Evolutionary conservation across 2,329 filamentous ascomycete species (phyloP).

Genomic region (Xylaria sp.): DNA sequence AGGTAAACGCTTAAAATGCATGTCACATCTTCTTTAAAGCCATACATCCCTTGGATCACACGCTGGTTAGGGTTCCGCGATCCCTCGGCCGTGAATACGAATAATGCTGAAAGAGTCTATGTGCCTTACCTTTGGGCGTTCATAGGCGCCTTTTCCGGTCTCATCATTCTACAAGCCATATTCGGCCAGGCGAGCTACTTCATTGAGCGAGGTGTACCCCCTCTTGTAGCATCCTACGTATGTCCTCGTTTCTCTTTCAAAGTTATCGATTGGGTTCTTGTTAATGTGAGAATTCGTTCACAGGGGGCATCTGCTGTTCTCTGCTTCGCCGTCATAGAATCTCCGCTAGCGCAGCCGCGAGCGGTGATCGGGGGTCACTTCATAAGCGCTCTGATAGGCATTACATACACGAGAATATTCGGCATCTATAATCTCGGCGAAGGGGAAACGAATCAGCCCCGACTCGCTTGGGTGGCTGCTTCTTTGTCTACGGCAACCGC

Average conservation of each 20-base stretch:
- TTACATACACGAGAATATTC: constrained; percentile 14
- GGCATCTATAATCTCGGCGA: constrained; percentile 9
- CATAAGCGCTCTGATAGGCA: constrained; percentile 20
- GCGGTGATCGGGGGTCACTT: constrained; percentile 26
- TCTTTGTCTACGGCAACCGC: constrained; percentile 11
- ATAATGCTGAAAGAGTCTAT: not conserved
- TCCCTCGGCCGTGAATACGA: not conserved
- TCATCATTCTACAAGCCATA: constrained; percentile 17
- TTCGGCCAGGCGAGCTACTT: constrained; percentile 21
- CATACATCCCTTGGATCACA: constrained; percentile 8
- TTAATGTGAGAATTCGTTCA: not conserved
- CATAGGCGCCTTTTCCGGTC: constrained; percentile 14
- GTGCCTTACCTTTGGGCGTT: constrained; percentile 23
- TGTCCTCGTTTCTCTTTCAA: not conserved
- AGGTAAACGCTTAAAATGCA: not conserved
- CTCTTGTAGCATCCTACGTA: constrained; percentile 24
- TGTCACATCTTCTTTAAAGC: not conserved
- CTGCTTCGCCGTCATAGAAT: constrained; percentile 14
- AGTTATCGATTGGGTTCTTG: not conserved
- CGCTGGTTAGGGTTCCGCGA: constrained; percentile 14
- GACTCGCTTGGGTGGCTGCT: constrained; percentile 18
- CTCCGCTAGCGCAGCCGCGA: constrained; percentile 19
- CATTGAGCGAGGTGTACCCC: constrained; percentile 17
- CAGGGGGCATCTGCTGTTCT: constrained; percentile 24
- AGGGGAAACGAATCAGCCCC: not conserved